Percentiles rank a stretch among this genome's conserved stretches.
Conservation (phyloP, 139 green algal species). For the Chlorella ohadii region DNA sequence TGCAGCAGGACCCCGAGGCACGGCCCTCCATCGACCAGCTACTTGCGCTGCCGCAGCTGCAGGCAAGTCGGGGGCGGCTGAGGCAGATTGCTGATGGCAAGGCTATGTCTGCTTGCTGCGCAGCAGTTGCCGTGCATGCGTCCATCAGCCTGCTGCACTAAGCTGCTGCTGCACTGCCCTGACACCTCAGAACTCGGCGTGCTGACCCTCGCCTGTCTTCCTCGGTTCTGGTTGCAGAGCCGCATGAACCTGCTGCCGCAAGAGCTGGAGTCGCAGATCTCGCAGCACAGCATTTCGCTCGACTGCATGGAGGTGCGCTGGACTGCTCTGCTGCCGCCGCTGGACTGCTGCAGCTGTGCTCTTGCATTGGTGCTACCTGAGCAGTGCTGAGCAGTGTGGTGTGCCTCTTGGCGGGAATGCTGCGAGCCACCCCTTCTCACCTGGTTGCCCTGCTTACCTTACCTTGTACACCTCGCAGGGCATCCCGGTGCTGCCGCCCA, state of each 20-base stretch:
- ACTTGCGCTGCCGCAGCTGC: neutral
- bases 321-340: too few relatives aligned
- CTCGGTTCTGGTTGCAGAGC: neutral
- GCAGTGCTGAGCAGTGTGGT: too few relatives aligned
- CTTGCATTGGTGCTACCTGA: too few relatives aligned
- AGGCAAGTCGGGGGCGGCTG: neutral
- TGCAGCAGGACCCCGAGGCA: neutral
- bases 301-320: conserved; percentile 23
- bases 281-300: neutral
- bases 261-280: neutral
- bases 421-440: too few relatives aligned
- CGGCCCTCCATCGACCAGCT: conserved; percentile 2
- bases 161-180: neutral
- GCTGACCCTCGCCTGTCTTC: neutral
- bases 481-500: neutral
- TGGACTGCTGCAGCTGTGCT: too few relatives aligned
- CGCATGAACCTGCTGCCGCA: conserved; percentile 9
- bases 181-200: too few relatives aligned
- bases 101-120: too few relatives aligned
- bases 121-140: too few relatives aligned
- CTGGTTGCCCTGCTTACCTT: neutral
- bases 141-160: too few relatives aligned
- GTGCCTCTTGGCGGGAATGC: too few relatives aligned
- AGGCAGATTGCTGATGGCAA: too few relatives aligned
- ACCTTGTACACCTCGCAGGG: neutral